phyloP scores from a whole-genome alignment of 2,329 filamentous ascomycete genomes.

The Calycina marina region DNA sequence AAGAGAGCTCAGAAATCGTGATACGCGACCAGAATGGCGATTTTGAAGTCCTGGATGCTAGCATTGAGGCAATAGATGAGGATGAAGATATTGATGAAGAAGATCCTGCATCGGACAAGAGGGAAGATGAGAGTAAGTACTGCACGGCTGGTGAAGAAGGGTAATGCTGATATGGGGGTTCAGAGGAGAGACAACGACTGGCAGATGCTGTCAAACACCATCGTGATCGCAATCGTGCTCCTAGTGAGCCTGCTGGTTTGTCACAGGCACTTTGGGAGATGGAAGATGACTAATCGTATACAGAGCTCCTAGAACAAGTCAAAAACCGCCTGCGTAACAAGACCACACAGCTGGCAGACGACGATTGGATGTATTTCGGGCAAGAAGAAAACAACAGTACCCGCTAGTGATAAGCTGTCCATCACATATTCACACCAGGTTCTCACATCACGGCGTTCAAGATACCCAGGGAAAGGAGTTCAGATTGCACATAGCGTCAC shows the following conservation, averaged over 20 bases:
- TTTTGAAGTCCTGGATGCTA: constrained; percentile 43
- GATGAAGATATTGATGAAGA: constrained; percentile 34
- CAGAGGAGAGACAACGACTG: constrained; percentile 44
- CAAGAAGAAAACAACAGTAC: constrained; percentile 14
- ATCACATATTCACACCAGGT: no score
- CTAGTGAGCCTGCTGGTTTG: constrained; percentile 54
- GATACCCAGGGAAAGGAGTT: constrained; percentile 15
- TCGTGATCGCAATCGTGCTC: constrained; percentile 36
- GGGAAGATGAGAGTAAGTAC: constrained; percentile 37
- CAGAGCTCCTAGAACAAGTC: constrained; percentile 56
- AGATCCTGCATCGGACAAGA: constrained; percentile 37
- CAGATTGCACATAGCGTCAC: constrained; percentile 7
- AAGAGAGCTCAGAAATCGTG: constrained; percentile 39
- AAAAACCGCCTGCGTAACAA: constrained; percentile 57
- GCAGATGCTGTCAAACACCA: constrained; percentile 48
- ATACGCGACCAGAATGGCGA: constrained; percentile 49
- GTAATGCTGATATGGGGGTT: constrained; percentile 14
- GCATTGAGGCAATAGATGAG: constrained; percentile 33
- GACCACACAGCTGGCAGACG: constrained; percentile 60
- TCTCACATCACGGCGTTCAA: constrained; percentile 8
- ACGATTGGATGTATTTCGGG: constrained; percentile 83
- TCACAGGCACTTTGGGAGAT: constrained; percentile 23
- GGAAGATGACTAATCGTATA: constrained; percentile 8
- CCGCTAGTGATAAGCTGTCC: no score
- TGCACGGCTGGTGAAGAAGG: constrained; percentile 13